These are phyloP conservation scores for Aspergillus udagawae DNA, from an alignment of 2,329 filamentous ascomycete genomes.

Conservation along the genomic window DNA sequence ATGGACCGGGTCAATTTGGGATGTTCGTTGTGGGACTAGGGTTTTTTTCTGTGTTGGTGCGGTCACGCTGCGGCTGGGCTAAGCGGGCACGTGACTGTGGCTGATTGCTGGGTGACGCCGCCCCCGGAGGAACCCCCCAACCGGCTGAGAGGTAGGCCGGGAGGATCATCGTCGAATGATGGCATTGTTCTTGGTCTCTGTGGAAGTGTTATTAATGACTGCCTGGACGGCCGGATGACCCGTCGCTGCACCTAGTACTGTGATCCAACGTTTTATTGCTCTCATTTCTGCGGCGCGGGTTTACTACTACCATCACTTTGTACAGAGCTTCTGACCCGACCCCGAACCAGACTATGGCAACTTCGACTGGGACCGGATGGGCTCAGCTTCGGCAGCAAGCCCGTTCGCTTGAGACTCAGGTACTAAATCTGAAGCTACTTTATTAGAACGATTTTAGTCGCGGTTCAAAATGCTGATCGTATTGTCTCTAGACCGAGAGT, in stretches of 20 bases:
- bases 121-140: neutral
- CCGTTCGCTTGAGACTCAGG: conserved; percentile 83
- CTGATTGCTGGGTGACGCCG: conserved; percentile 2
- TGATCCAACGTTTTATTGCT: neutral
- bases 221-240: neutral
- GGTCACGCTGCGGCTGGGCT: conserved; percentile 25
- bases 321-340: neutral
- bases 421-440: conserved; percentile 38
- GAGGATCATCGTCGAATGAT: neutral
- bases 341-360: conserved; percentile 43
- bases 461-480: neutral
- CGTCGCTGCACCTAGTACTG: neutral
- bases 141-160: neutral
- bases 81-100: conserved; percentile 29
- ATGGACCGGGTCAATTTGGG: conserved; percentile 38
- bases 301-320: neutral
- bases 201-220: neutral
- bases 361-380: conserved; percentile 68
- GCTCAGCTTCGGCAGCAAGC: conserved; percentile 91
- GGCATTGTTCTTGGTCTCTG: neutral
- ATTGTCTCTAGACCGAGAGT: conserved; percentile 66
- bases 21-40: conserved; percentile 45
- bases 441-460: conserved; percentile 7
- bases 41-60: conserved; percentile 30
- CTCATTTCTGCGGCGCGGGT: neutral